Percentiles rank a stretch among this genome's conserved stretches.
These are phyloP conservation scores for Cryptococcus maquisensis DNA, from an alignment of 1,284 basidiomycete genomes.

Conservation along the genomic window DNA sequence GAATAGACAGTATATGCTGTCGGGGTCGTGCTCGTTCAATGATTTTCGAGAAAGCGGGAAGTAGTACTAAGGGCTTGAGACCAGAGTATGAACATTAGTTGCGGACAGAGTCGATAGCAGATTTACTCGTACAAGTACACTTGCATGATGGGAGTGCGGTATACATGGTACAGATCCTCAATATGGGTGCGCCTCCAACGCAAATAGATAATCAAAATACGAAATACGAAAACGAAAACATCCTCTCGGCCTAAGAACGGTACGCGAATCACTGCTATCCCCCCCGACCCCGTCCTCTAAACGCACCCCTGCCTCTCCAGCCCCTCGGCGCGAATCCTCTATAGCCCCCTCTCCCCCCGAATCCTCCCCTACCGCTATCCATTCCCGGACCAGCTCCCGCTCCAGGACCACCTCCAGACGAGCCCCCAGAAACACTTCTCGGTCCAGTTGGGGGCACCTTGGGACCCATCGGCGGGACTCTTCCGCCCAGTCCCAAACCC, in stretches of 20 bases:
- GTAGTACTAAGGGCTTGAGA: too few relatives aligned
- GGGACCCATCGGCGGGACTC: constrained; percentile 17
- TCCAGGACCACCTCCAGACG: background rate
- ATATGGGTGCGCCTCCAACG: too few relatives aligned
- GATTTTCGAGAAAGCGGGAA: too few relatives aligned
- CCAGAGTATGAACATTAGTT: too few relatives aligned
- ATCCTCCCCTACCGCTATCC: background rate
- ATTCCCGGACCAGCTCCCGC: background rate
- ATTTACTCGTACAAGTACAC: too few relatives aligned
- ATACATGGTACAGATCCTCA: too few relatives aligned
- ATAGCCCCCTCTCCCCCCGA: constrained; percentile 5
- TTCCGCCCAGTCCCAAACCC: background rate
- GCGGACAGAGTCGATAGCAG: too few relatives aligned
- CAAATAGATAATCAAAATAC: too few relatives aligned
- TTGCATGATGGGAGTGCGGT: too few relatives aligned
- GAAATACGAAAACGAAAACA: too few relatives aligned
- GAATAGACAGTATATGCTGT: too few relatives aligned
- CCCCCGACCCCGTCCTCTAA: constrained; percentile 13
- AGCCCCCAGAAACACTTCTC: background rate
- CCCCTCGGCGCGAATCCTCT: constrained; percentile 11
- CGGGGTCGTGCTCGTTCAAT: too few relatives aligned
- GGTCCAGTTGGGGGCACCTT: constrained; percentile 24
- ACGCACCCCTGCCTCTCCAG: constrained; percentile 13
- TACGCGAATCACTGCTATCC: background rate
- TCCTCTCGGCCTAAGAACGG: background rate